A percentile compares a stretch with the other conserved stretches of the same genome.
Evolutionary conservation across 805 yeast genomes (phyloP).

Genomic region (Groenewaldozyma salmanticensis): DNA sequence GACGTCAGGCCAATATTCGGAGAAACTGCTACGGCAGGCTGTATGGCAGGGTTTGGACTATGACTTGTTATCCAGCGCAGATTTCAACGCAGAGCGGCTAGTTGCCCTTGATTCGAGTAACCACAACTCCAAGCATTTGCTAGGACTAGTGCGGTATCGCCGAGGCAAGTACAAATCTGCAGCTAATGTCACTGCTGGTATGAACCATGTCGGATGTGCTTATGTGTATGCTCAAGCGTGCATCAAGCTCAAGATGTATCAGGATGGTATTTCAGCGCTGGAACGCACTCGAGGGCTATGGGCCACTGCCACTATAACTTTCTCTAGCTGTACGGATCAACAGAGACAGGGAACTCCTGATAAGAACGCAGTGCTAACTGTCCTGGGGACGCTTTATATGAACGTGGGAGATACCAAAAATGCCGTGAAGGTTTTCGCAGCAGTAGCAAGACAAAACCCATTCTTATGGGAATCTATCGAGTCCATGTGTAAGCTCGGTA

Average conservation of each 20-base stretch:
- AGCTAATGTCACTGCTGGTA: conserved; percentile 37
- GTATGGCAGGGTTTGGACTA: conserved; percentile 65
- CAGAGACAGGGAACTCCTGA: conserved; percentile 42
- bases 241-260: conserved; percentile 40
- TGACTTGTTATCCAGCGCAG: conserved; percentile 65
- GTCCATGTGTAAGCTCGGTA: conserved; percentile 63
- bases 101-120: conserved; percentile 51
- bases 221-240: conserved; percentile 67
- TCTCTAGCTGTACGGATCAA: neutral
- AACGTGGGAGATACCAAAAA: conserved; percentile 51
- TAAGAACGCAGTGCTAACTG: conserved; percentile 52
- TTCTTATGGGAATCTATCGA: conserved; percentile 81
- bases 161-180: conserved; percentile 54
- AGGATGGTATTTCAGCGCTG: conserved; percentile 53
- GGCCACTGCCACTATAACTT: neutral
- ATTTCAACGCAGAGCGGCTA: conserved; percentile 75
- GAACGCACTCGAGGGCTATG: conserved; percentile 19
- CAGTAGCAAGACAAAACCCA: conserved; percentile 65
- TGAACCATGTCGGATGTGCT: conserved; percentile 62
- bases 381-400: conserved; percentile 61
- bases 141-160: conserved; percentile 56
- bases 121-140: conserved; percentile 55
- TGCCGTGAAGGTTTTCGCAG: conserved; percentile 57
- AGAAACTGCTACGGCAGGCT: conserved; percentile 30
- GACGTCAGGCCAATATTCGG: neutral